Conservation (phyloP, 2,329 filamentous ascomycete genomes). For the Fusarium sp. region DNA sequence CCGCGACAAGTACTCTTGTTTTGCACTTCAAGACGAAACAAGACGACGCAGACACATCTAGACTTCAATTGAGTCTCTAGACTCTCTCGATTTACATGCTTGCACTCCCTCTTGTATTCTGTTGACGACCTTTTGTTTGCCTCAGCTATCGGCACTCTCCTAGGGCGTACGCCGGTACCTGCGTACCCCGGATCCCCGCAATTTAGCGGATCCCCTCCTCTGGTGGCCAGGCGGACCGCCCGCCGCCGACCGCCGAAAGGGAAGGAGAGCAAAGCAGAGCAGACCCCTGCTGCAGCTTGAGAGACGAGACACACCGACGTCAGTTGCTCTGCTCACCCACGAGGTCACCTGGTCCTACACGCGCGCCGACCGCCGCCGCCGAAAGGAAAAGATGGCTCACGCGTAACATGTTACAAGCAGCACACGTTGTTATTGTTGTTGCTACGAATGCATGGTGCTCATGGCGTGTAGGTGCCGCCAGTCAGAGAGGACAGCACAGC, state of each 20-base stretch:
- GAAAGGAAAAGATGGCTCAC: slow-evolving; percentile 1
- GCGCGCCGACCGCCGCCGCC: not conserved
- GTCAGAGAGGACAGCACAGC: not conserved
- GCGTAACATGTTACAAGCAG: not conserved
- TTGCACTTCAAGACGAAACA: not conserved
- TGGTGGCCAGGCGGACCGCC: slow-evolving; percentile 4
- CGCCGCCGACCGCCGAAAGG: slow-evolving; percentile 13
- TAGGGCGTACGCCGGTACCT: slow-evolving; percentile 23
- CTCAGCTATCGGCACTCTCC: slow-evolving; percentile 6
- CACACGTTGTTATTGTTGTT: not conserved
- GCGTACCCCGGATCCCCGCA: slow-evolving; percentile 39
- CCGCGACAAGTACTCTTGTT: not conserved
- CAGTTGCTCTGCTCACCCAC: slow-evolving; percentile 21
- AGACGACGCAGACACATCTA: not conserved
- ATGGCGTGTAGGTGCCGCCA: slow-evolving; percentile 8
- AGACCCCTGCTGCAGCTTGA: slow-evolving; percentile 12
- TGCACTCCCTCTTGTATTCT: not conserved
- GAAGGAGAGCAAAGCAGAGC: not conserved
- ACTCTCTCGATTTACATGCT: not conserved
- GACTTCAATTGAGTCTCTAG: not conserved
- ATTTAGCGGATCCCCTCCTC: slow-evolving; percentile 12
- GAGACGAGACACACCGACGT: slow-evolving; percentile 22
- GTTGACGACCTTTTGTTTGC: not conserved
- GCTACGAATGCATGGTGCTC: not conserved
- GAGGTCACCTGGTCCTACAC: slow-evolving; percentile 7